These are phyloP conservation scores for Glomus cerebriforme DNA, from an alignment of 192 early-diverging fungal genomes.

Conservation along the genomic window DNA sequence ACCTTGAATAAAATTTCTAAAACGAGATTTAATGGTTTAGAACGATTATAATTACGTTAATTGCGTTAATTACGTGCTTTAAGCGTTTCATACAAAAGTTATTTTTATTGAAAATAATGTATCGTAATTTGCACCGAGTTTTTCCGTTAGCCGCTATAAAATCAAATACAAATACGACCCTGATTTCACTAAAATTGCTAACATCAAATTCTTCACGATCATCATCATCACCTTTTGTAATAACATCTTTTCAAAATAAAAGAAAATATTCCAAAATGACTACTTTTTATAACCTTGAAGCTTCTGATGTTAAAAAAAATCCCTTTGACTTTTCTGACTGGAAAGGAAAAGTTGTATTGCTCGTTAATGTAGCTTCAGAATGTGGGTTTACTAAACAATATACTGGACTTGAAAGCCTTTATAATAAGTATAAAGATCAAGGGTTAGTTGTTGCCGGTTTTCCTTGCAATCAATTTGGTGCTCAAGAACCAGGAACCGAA, in stretches of 20 bases:
- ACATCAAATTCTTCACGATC: background rate
- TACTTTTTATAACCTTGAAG: background rate
- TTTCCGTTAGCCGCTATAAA: too few relatives aligned
- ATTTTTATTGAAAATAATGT: too few relatives aligned
- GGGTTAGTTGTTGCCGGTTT: slow-evolving; percentile 89
- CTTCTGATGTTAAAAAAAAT: background rate
- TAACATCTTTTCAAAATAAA: background rate
- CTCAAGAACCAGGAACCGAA: slow-evolving; percentile 43
- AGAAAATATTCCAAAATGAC: background rate
- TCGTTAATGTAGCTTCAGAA: slow-evolving; percentile 91
- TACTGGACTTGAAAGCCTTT: slow-evolving; percentile 66
- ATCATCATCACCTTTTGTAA: background rate
- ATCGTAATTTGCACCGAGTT: too few relatives aligned
- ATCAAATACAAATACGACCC: too few relatives aligned
- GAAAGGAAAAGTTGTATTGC: slow-evolving; percentile 74
- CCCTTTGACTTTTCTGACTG: slow-evolving; percentile 42
- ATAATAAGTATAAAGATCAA: slow-evolving; percentile 63
- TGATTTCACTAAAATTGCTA: too few relatives aligned
- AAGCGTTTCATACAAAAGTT: too few relatives aligned
- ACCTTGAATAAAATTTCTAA: too few relatives aligned
- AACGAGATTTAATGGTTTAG: too few relatives aligned
- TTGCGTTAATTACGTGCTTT: too few relatives aligned
- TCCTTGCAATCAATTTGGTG: slow-evolving; percentile 88
- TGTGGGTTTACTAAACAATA: slow-evolving; percentile 89
- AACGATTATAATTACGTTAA: too few relatives aligned